Conservation (phyloP, 345 rosid genomes). For the Populus euphratica region DNA sequence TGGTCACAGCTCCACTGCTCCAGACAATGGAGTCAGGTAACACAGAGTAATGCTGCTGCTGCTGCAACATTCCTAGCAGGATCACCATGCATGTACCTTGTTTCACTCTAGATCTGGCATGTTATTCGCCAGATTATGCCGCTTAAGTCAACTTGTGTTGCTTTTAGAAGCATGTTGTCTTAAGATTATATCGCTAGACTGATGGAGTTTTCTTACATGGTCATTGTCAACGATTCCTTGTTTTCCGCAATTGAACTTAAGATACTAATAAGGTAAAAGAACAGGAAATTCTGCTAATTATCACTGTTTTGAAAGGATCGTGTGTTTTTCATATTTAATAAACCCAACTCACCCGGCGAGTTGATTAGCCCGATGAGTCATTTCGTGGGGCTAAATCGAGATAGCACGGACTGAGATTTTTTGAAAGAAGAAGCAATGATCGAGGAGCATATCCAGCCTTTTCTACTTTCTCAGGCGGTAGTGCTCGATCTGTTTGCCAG, state of each 20-base stretch:
- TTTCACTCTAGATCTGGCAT: background rate
- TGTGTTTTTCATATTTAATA: too few species aligned
- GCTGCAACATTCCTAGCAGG: background rate
- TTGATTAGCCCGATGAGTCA: too few species aligned
- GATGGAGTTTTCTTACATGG: background rate
- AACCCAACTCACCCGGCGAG: too few species aligned
- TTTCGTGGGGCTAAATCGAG: too few species aligned
- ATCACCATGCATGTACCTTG: background rate
- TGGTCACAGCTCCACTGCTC: constrained; percentile 50
- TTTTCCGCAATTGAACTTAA: too few species aligned
- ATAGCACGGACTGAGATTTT: too few species aligned
- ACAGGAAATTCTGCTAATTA: background rate
- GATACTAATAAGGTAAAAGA: background rate
- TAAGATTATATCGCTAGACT: background rate
- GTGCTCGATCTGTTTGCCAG: too few species aligned
- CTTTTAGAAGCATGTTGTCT: background rate
- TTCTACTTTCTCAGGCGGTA: too few species aligned
- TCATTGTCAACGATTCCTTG: background rate
- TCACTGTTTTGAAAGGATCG: too few species aligned
- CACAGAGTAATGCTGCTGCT: background rate
- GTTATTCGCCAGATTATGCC: background rate
- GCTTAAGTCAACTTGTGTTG: background rate
- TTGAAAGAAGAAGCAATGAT: too few species aligned
- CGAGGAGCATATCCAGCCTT: too few species aligned
- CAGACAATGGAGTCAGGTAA: constrained; percentile 60